phyloP scores from a whole-genome alignment of 148 eudicot genomes.

The Rhododendron henanense region DNA sequence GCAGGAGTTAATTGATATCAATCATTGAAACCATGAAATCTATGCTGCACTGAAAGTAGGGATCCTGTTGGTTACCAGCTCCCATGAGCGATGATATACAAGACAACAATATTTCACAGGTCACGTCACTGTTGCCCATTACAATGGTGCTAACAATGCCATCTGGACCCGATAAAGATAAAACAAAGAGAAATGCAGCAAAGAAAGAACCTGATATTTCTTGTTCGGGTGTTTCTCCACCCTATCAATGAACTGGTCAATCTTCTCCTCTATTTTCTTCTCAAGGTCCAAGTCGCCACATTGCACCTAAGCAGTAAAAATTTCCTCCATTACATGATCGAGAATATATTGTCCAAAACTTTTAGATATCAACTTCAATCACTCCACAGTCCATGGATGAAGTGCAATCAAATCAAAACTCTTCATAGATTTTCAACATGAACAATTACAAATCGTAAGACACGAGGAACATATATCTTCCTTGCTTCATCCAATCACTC shows the following conservation, averaged over 20 bases:
- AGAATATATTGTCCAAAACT: background rate
- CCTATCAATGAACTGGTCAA: conserved; percentile 78
- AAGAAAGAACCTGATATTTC: conserved; percentile 76
- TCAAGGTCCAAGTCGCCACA: conserved; percentile 89
- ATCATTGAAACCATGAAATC: background rate
- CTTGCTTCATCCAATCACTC: background rate
- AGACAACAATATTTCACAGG: background rate
- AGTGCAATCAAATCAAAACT: background rate
- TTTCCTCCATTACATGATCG: background rate
- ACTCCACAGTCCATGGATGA: background rate
- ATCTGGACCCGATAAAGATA: background rate
- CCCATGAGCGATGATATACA: background rate
- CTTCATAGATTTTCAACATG: background rate
- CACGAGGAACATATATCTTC: background rate
- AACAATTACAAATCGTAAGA: background rate
- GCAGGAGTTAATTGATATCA: background rate
- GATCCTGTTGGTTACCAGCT: background rate
- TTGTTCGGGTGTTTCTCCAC: conserved; percentile 97
- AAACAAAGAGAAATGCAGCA: background rate
- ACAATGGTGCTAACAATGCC: background rate
- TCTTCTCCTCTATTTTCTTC: conserved; percentile 90
- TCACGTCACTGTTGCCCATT: background rate
- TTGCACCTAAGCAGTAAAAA: conserved; percentile 54
- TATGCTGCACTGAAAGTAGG: background rate
- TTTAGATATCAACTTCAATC: background rate